Evolutionary conservation across 2,329 filamentous ascomycete species (phyloP).

Genomic region (Fusarium begoniae): DNA sequence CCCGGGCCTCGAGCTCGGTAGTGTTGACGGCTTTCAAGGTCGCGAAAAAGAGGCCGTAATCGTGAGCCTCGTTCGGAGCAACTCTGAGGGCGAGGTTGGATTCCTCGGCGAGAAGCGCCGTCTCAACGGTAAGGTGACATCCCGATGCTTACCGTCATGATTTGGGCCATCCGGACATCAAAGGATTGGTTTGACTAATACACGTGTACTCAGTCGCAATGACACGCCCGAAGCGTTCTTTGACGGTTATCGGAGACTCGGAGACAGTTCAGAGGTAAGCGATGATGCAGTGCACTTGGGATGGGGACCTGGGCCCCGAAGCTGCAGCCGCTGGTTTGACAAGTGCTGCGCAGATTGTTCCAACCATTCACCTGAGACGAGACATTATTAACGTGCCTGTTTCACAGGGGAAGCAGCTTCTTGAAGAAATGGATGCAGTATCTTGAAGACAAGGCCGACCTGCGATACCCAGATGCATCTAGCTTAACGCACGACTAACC

Average conservation of each 20-base stretch:
- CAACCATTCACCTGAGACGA: slow-evolving; percentile 36
- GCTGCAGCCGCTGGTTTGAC: slow-evolving; percentile 18
- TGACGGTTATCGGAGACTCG: slow-evolving; percentile 92
- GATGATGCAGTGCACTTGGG: slow-evolving; percentile 6
- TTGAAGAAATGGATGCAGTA: slow-evolving; percentile 91
- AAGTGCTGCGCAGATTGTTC: slow-evolving; percentile 30
- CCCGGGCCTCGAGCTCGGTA: slow-evolving; percentile 90
- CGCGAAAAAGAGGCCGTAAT: slow-evolving; percentile 96
- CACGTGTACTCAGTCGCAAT: slow-evolving; percentile 83
- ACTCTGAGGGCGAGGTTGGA: slow-evolving; percentile 85
- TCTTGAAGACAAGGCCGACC: slow-evolving; percentile 87
- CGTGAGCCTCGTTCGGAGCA: slow-evolving; percentile 93
- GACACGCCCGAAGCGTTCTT: slow-evolving; percentile 90
- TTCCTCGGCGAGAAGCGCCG: slow-evolving; percentile 92
- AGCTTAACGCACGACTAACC: slow-evolving; percentile 44
- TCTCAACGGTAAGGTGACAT: slow-evolving; percentile 77
- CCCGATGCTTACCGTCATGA: background rate
- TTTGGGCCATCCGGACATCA: background rate
- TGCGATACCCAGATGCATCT: slow-evolving; percentile 82
- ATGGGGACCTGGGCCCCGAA: slow-evolving; percentile 8
- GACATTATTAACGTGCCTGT: slow-evolving; percentile 27
- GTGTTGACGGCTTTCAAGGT: slow-evolving; percentile 96
- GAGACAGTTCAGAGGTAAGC: slow-evolving; percentile 90
- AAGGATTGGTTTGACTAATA: slow-evolving; percentile 29
- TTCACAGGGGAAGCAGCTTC: slow-evolving; percentile 79